Percentiles rank a stretch among this genome's conserved stretches.
Conservation (phyloP, 2,329 filamentous ascomycete species). For the Curvularia sp. region DNA sequence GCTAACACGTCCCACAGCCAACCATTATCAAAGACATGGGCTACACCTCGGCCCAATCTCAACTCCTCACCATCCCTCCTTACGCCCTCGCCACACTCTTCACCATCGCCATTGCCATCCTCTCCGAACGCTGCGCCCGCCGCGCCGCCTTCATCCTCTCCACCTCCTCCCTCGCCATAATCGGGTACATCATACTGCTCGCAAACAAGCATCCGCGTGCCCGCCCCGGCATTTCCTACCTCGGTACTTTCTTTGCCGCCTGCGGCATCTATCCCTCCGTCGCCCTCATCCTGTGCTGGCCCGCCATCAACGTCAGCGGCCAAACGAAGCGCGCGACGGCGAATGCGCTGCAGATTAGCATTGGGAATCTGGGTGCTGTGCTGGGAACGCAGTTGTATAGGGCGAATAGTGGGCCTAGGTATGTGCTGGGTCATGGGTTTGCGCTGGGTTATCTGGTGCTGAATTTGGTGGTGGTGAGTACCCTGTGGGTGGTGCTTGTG, state of each 20-base stretch:
- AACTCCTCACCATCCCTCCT: constrained; percentile 56
- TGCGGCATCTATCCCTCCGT: constrained; percentile 51
- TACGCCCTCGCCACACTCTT: constrained; percentile 51
- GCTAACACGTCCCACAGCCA: constrained; percentile 51
- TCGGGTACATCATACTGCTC: constrained; percentile 51
- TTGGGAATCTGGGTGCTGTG: constrained; percentile 57
- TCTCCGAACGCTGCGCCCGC: constrained; percentile 41
- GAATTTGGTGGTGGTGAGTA: constrained; percentile 43
- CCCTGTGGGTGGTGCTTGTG: constrained; percentile 41
- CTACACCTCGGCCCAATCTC: constrained; percentile 51
- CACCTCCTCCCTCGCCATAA: constrained; percentile 41
- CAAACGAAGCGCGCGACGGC: constrained; percentile 61
- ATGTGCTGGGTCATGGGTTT: constrained; percentile 47
- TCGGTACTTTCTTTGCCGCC: constrained; percentile 49
- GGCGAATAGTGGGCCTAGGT: constrained; percentile 43
- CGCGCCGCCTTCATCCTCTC: constrained; percentile 48
- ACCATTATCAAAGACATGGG: constrained; percentile 59
- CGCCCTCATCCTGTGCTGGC: constrained; percentile 56
- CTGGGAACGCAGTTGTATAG: constrained; percentile 50
- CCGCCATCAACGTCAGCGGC: constrained; percentile 61
- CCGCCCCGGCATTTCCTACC: constrained; percentile 48
- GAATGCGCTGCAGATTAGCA: constrained; percentile 58
- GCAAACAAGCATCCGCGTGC: constrained; percentile 40
- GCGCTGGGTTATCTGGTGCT: constrained; percentile 44
- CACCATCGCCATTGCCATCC: constrained; percentile 45